Conservation (phyloP, 2,329 filamentous ascomycete species). For the Trichoderma sp. region DNA sequence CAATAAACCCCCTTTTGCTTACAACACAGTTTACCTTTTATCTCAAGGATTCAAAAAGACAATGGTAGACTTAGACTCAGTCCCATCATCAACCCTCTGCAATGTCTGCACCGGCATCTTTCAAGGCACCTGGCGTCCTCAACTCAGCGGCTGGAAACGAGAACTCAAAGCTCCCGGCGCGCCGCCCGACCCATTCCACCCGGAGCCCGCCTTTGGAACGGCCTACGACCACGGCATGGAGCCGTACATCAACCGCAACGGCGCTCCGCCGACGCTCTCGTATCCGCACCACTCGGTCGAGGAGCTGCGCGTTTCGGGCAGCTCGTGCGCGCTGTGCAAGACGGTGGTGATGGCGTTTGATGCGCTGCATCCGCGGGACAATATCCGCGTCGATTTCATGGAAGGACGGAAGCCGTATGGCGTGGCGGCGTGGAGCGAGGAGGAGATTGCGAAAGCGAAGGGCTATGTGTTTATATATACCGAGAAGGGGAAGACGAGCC, state of each 20-base stretch:
- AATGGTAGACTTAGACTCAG: not conserved
- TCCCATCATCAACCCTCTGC: not conserved
- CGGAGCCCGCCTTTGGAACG: conserved; percentile 4
- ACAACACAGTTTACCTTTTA: not conserved
- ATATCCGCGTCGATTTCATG: not conserved
- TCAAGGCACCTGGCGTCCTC: not conserved
- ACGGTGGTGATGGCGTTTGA: conserved; percentile 18
- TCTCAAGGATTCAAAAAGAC: not conserved
- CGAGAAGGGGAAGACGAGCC: conserved; percentile 3
- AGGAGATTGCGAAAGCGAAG: not conserved
- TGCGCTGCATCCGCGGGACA: conserved; percentile 8
- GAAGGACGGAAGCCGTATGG: conserved; percentile 22
- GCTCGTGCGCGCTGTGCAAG: conserved; percentile 5
- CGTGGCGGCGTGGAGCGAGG: not conserved
- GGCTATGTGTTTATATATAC: conserved; percentile 13
- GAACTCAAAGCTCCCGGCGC: not conserved
- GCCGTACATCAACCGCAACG: not conserved
- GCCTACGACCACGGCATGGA: conserved; percentile 20
- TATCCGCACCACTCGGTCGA: conserved; percentile 12
- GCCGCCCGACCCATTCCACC: not conserved
- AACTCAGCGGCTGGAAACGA: conserved; percentile 13
- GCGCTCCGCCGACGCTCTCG: conserved; percentile 11
- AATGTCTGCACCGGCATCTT: conserved; percentile 12
- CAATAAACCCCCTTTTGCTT: not conserved
- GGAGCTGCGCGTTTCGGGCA: not conserved